phyloP scores from a whole-genome alignment of 2,329 filamentous ascomycete genomes.

The Geosmithia flava region DNA sequence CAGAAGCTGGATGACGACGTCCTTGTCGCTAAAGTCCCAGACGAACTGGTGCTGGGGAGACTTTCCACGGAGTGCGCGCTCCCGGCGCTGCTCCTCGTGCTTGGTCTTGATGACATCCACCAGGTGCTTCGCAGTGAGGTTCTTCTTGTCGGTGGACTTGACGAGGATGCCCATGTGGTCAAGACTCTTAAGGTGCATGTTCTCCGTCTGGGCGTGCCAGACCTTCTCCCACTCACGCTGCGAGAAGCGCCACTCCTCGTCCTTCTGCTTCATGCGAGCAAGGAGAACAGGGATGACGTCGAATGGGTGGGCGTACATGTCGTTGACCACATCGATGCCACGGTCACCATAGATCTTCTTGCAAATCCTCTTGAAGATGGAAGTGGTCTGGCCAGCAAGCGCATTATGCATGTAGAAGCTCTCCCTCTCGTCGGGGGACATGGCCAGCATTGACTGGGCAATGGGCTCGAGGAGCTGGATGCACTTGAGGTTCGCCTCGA shows the following conservation, averaged over 20 bases:
- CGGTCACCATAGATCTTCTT: slow-evolving; percentile 95
- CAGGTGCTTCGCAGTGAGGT: slow-evolving; percentile 80
- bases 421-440: slow-evolving; percentile 60
- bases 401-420: slow-evolving; percentile 70
- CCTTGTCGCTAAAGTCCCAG: slow-evolving; percentile 61
- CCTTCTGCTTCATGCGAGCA: slow-evolving; percentile 83
- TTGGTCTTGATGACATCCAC: slow-evolving; percentile 85
- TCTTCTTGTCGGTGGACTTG: slow-evolving; percentile 81
- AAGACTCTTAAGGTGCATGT: slow-evolving; percentile 89
- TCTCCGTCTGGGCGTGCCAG: slow-evolving; percentile 90
- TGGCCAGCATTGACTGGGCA: slow-evolving; percentile 75
- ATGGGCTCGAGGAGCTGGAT: slow-evolving; percentile 94
- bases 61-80: slow-evolving; percentile 49
- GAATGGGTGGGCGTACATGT: slow-evolving; percentile 75
- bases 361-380: slow-evolving; percentile 92
- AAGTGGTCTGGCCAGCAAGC: slow-evolving; percentile 84
- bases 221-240: slow-evolving; percentile 98
- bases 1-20: slow-evolving; percentile 50
- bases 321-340: slow-evolving; percentile 73
- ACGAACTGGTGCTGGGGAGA: slow-evolving; percentile 60
- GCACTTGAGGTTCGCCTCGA: slow-evolving; percentile 87
- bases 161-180: slow-evolving; percentile 92
- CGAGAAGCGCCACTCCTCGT: slow-evolving; percentile 95
- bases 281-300: slow-evolving; percentile 82
- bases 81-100: slow-evolving; percentile 77